Conservation (phyloP, 768 basidiomycete genomes). For the Macrolepiota albuminosa region DNA sequence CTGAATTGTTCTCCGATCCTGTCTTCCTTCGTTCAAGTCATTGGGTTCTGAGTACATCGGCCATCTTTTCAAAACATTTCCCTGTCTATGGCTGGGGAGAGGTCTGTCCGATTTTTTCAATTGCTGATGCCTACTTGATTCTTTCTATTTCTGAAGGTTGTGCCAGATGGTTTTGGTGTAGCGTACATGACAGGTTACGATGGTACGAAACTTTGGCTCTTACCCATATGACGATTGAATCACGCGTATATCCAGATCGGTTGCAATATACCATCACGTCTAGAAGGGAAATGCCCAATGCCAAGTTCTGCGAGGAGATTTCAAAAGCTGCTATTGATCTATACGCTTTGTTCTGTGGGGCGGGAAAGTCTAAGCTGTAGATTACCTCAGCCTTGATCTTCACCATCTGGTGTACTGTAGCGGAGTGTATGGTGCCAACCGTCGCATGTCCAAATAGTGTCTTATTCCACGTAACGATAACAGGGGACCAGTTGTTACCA, state of each 20-base stretch:
- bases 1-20: slow-evolving; percentile 72
- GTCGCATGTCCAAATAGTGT: too few relatives aligned
- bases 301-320: slow-evolving; percentile 68
- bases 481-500: too few relatives aligned
- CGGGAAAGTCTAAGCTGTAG: slow-evolving; percentile 28
- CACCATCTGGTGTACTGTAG: neutral
- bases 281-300: slow-evolving; percentile 78
- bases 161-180: slow-evolving; percentile 91
- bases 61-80: slow-evolving; percentile 83
- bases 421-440: too few relatives aligned
- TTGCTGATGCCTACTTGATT: neutral
- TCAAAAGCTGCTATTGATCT: slow-evolving; percentile 59
- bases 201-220: slow-evolving; percentile 34
- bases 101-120: slow-evolving; percentile 28
- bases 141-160: slow-evolving; percentile 44
- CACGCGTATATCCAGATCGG: slow-evolving; percentile 42
- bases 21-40: slow-evolving; percentile 65
- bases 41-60: slow-evolving; percentile 90
- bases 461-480: too few relatives aligned
- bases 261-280: slow-evolving; percentile 89
- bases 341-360: slow-evolving; percentile 47
- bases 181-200: slow-evolving; percentile 92
- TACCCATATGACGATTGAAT: neutral
- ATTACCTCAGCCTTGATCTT: neutral
- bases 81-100: slow-evolving; percentile 92